Conservation (phyloP, 208 protist genomes). For the Leptomonas pyrrhocoris region DNA sequence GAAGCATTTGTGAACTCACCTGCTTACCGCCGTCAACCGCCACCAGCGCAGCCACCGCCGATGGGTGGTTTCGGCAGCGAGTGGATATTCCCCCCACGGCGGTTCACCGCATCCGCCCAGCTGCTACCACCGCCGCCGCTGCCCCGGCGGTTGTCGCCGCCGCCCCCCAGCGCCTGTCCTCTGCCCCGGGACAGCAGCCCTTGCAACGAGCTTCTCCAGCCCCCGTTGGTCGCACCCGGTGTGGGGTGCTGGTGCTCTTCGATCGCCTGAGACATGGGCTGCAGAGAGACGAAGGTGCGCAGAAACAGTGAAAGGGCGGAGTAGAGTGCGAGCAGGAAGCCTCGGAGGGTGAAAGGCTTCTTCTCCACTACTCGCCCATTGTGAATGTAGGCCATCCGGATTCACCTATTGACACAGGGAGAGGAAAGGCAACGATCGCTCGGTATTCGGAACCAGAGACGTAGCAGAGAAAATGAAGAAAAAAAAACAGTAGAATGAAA, state of each 20-base stretch:
- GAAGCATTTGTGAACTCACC: constrained; percentile 1
- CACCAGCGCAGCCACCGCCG: constrained; percentile 24
- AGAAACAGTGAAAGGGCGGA: constrained; percentile 65
- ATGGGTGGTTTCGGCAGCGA: constrained; percentile 47
- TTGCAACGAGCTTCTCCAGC: constrained; percentile 3
- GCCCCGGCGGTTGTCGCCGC: constrained; percentile 12
- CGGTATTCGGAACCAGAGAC: too few relatives aligned
- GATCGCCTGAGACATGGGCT: constrained; percentile 44
- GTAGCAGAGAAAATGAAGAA: too few relatives aligned
- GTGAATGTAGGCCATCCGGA: constrained; percentile 72
- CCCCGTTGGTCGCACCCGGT: constrained; percentile 6
- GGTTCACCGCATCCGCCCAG: constrained; percentile 30
- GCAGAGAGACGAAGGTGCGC: constrained; percentile 61
- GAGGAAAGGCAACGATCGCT: not conserved
- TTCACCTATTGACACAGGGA: not conserved
- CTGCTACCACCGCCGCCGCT: constrained; percentile 22
- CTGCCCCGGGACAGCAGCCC: constrained; percentile 18
- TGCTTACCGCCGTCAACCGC: constrained; percentile 33
- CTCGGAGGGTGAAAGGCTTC: constrained; percentile 68
- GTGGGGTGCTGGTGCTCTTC: constrained; percentile 39
- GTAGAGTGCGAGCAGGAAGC: constrained; percentile 49
- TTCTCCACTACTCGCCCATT: constrained; percentile 78
- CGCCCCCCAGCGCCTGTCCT: constrained; percentile 18
- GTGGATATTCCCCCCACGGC: constrained; percentile 52
- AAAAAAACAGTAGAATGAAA: too few relatives aligned